A percentile compares a stretch with the other conserved stretches of the same genome.
Conservation (phyloP, 2,329 filamentous ascomycete genomes). For the Xylaria sp. region DNA sequence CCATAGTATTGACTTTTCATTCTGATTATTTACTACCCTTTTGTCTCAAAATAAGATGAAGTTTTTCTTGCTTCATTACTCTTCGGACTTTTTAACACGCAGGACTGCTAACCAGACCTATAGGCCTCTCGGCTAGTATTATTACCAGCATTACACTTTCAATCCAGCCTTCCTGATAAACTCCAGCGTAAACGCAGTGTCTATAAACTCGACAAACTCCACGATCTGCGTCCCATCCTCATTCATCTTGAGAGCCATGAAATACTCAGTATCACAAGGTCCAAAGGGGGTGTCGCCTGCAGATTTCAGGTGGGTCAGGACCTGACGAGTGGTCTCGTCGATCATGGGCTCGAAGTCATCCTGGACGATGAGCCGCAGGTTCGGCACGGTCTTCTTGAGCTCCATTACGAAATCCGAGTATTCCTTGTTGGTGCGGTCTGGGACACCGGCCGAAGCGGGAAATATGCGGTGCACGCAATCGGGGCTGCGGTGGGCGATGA, state of each 20-base stretch:
- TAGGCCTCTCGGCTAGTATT: too few species aligned
- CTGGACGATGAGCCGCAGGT: constrained; percentile 27
- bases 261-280: constrained; percentile 25
- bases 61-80: too few species aligned
- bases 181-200: constrained; percentile 23
- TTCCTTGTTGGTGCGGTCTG: constrained; percentile 26
- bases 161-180: constrained; percentile 22
- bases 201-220: constrained; percentile 31
- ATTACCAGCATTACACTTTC: constrained; percentile 16
- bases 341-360: constrained; percentile 29
- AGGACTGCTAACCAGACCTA: too few species aligned
- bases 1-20: too few species aligned
- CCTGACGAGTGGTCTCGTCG: constrained; percentile 23
- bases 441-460: constrained; percentile 18
- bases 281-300: constrained; percentile 24
- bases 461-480: constrained; percentile 32
- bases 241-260: constrained; percentile 32
- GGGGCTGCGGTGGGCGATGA: constrained; percentile 27
- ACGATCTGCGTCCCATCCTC: constrained; percentile 26
- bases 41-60: too few species aligned
- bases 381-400: constrained; percentile 28
- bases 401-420: constrained; percentile 32
- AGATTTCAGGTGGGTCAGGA: constrained; percentile 25
- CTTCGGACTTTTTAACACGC: too few species aligned
- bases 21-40: too few species aligned